Evolutionary conservation across 495 filamentous ascomycete species (phyloP), one percentile per base, ranked within the genome.

Genomic region (Lophium mytilinum): DNA sequence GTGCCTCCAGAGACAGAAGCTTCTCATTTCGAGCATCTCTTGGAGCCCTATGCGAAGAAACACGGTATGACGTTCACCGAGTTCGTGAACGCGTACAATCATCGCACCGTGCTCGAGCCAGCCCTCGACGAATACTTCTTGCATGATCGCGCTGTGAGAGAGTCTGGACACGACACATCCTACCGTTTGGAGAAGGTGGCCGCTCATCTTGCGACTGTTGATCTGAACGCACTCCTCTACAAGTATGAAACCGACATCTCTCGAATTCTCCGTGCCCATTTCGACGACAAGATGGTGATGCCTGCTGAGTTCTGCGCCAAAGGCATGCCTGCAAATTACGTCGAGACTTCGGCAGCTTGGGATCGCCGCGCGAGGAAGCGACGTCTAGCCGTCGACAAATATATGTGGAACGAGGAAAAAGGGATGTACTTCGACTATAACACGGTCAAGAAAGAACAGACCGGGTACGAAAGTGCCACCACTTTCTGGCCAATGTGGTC

Each of bases 391-490:
- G 92, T 96, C 62, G 86, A 96, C 65, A 89, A 88, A 67, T 89
- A 91, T 59, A 78, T 92, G 55, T 98, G 93, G 93, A 85, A 91
- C 65, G 86, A 89, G 55, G 78, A 87, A 52, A 82, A 85, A 65
- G 92, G 91, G 39, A 94, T 97, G 85, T 98, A 86, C 74, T 96
- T 96, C 66, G 93, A 98, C 72, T 96, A 96, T 70, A 80, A 98
- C 68, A 95, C 89, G 0, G 80, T 79, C 52, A 91, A 84, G 66
- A 79, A 88, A 65, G 64, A 87, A 67, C 88, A 86, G 62, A 86
- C 77, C 50, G 79, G 74, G 9, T 96, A 95, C 66, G 93, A 97
- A 70, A 84, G 79, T 53, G 87, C 82, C 19, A 98, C 93, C 4
- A 94, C 88, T 14, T 91, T 97, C 76, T 98, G 93, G 92, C 81